Evolutionary conservation across 495 filamentous ascomycete species (phyloP).

Genomic region (Aspergillus carlsbadensis): DNA sequence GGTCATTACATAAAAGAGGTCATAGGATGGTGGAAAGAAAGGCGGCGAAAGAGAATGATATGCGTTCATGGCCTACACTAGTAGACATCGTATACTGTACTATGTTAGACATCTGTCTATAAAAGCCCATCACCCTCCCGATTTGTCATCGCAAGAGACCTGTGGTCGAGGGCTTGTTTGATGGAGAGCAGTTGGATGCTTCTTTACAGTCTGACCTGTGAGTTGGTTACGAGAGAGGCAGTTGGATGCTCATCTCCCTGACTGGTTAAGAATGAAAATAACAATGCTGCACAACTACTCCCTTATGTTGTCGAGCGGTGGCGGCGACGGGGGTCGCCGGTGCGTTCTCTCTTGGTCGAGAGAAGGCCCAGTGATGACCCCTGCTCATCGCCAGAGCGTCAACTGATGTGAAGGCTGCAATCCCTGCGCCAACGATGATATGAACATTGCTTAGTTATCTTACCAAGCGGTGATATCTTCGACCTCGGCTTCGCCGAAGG

Average conservation of each 20-base stretch:
- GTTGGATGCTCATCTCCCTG: constrained; percentile 51
- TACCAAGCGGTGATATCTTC: constrained; percentile 98
- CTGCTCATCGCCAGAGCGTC: constrained; percentile 4
- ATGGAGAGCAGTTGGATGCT: constrained; percentile 55
- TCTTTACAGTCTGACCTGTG: constrained; percentile 46
- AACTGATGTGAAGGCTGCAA: constrained; percentile 35
- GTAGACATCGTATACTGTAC: constrained; percentile 7
- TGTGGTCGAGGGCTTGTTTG: constrained; percentile 31
- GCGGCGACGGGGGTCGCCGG: constrained; percentile 15
- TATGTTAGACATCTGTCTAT: constrained; percentile 11
- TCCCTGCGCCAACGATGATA: constrained; percentile 21
- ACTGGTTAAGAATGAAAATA: constrained; percentile 43
- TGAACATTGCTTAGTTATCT: constrained; percentile 11
- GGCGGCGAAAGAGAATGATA: background rate
- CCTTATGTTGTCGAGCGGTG: constrained; percentile 20
- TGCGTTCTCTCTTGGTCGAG: constrained; percentile 21
- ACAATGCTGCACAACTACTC: constrained; percentile 43
- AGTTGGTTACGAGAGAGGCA: constrained; percentile 41
- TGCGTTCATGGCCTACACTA: constrained; percentile 8
- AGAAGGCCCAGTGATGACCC: constrained; percentile 10
- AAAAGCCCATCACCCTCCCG: constrained; percentile 25
- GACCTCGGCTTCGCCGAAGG: constrained; percentile 92
- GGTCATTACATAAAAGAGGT: too few relatives aligned
- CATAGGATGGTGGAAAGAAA: background rate
- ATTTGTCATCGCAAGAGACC: constrained; percentile 6